Conservation (phyloP, 2,329 filamentous ascomycete genomes). For the Fusarium heterosporum region DNA sequence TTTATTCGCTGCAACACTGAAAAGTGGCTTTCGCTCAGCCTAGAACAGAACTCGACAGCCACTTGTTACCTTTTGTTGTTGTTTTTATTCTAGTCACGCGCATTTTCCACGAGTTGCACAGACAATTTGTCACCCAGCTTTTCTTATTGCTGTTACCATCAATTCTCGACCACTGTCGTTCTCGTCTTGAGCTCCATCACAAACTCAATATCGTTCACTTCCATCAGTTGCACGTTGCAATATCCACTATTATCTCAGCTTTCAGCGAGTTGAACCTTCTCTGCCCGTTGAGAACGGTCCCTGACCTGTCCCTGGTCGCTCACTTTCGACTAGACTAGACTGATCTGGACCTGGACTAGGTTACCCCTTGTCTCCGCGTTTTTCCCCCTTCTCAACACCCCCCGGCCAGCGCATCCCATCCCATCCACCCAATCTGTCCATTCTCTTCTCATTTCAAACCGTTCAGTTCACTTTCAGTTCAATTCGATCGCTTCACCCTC, state of each 20-base stretch:
- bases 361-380: constrained; percentile 42
- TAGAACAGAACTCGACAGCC: constrained; percentile 16
- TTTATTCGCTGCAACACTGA: constrained; percentile 18
- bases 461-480: constrained; percentile 27
- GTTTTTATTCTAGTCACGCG: constrained; percentile 28
- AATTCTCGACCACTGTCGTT: not conserved
- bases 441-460: constrained; percentile 39
- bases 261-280: constrained; percentile 8
- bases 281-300: constrained; percentile 11
- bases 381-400: constrained; percentile 35
- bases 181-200: not conserved
- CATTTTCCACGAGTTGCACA: constrained; percentile 16
- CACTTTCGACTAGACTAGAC: constrained; percentile 25
- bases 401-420: constrained; percentile 36
- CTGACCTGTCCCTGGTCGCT: constrained; percentile 10
- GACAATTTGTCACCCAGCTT: not conserved
- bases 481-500: constrained; percentile 38
- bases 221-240: constrained; percentile 17
- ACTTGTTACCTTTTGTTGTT: constrained; percentile 33
- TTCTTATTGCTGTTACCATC: constrained; percentile 7
- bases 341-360: constrained; percentile 23
- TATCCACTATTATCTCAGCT: constrained; percentile 15
- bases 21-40: constrained; percentile 20
- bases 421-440: constrained; percentile 34
- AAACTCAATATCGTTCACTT: not conserved